These are phyloP conservation scores for Pilobolus umbonatus DNA, from an alignment of 192 early-diverging fungal species.

Conservation along the genomic window DNA sequence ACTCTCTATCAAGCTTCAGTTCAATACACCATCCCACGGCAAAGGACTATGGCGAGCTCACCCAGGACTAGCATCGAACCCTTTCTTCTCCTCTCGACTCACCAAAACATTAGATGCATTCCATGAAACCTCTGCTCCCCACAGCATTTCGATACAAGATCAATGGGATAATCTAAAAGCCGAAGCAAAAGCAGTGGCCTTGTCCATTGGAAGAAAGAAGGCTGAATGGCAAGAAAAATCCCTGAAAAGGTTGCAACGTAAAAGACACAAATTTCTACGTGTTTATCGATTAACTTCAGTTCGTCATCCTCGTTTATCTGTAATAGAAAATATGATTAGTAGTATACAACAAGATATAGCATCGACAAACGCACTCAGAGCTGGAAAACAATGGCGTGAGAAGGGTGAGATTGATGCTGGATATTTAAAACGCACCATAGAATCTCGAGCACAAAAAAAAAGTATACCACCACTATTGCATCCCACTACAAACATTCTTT, in stretches of 20 bases:
- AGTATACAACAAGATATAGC: background rate
- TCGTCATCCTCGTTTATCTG: background rate
- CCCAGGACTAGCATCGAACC: background rate
- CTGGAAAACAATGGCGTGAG: slow-evolving; percentile 7
- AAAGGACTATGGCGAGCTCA: slow-evolving; percentile 7
- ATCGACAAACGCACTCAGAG: background rate
- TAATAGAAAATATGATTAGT: background rate
- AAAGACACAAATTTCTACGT: background rate
- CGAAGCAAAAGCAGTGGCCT: background rate
- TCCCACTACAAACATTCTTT: background rate
- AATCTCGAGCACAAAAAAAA: background rate
- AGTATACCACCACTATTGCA: background rate
- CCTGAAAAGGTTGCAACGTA: background rate
- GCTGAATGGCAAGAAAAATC: background rate
- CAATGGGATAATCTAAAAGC: background rate
- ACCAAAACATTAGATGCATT: no score
- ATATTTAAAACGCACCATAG: background rate
- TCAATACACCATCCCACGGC: background rate
- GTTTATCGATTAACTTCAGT: background rate
- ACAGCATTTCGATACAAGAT: background rate
- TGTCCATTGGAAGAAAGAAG: background rate
- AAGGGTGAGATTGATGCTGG: slow-evolving; percentile 7
- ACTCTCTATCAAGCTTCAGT: background rate
- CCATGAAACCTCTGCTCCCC: background rate
- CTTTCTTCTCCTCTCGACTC: no score